Conservation (phyloP, 2,329 filamentous ascomycete genomes). For the Aspergillus puulaauensis region DNA sequence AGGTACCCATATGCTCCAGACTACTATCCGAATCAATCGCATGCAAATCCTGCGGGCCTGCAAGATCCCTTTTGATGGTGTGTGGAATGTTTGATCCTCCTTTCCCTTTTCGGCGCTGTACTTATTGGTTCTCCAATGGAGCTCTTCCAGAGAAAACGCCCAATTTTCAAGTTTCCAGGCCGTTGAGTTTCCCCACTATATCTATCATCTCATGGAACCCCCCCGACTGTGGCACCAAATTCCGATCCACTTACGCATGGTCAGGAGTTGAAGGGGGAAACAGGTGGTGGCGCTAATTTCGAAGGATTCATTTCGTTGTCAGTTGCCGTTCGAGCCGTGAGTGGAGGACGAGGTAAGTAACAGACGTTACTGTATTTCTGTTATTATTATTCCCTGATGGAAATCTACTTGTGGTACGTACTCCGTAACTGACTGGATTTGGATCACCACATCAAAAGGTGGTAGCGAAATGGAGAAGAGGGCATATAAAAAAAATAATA, state of each 20-base stretch:
- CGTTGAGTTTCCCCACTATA: conserved; percentile 16
- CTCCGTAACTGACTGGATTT: not conserved
- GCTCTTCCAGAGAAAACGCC: conserved; percentile 6
- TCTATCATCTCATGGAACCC: conserved; percentile 12
- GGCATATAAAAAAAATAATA: too few relatives aligned
- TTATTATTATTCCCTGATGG: not conserved
- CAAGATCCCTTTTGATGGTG: conserved; percentile 3
- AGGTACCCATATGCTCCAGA: not conserved
- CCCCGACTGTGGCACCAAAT: conserved; percentile 10
- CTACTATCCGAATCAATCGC: not conserved
- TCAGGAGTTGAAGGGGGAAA: conserved; percentile 9
- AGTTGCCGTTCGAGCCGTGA: not conserved
- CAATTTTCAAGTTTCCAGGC: conserved; percentile 4
- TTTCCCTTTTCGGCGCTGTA: not conserved
- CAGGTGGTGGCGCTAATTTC: conserved; percentile 3
- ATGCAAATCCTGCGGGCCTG: not conserved
- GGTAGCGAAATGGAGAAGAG: not conserved
- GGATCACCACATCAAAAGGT: not conserved
- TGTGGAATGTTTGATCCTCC: not conserved
- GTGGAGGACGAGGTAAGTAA: not conserved
- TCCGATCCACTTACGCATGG: conserved; percentile 14
- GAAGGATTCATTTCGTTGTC: conserved; percentile 6
- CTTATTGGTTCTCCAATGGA: conserved; percentile 3
- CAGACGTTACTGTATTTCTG: not conserved
- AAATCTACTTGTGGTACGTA: not conserved